phyloP scores from a whole-genome alignment of 2,329 filamentous ascomycete species.

The Colletotrichum aenigma region DNA sequence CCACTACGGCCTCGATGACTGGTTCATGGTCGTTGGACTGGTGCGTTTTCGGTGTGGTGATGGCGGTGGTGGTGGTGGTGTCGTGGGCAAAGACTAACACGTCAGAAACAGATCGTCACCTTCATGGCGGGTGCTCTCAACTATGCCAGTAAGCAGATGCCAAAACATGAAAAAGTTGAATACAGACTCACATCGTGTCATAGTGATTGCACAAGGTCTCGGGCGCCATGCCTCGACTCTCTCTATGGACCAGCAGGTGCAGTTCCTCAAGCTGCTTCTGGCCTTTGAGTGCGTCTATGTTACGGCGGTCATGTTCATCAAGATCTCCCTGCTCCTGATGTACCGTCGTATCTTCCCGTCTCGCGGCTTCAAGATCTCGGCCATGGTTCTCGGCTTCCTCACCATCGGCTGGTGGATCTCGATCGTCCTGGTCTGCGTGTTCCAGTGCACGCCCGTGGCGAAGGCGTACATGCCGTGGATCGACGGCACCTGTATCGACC shows the following conservation, averaged over 20 bases:
- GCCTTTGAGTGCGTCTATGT: slow-evolving; percentile 13
- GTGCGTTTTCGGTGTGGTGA: not conserved
- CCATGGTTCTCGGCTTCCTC: slow-evolving; percentile 4
- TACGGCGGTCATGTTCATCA: slow-evolving; percentile 16
- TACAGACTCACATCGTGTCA: not conserved
- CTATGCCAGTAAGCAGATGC: slow-evolving; percentile 8
- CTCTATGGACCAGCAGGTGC: not conserved
- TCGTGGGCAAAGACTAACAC: not conserved
- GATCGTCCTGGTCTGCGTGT: slow-evolving; percentile 33
- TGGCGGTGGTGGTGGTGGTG: not conserved
- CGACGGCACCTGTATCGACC: slow-evolving; percentile 41
- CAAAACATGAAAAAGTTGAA: not conserved
- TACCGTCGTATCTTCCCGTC: slow-evolving; percentile 20
- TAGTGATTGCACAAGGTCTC: slow-evolving; percentile 13
- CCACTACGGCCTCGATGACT: slow-evolving; percentile 11
- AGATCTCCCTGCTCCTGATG: slow-evolving; percentile 18
- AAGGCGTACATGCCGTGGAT: slow-evolving; percentile 37
- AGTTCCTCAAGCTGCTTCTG: slow-evolving; percentile 15
- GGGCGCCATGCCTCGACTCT: slow-evolving; percentile 9
- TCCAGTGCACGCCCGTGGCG: slow-evolving; percentile 43
- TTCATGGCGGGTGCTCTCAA: slow-evolving; percentile 8
- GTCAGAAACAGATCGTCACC: not conserved
- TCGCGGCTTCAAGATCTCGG: slow-evolving; percentile 3
- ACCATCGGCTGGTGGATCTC: slow-evolving; percentile 16
- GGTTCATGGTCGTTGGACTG: slow-evolving; percentile 13